Conservation (phyloP, 1,284 basidiomycete species). For the Apiotrichum mycotoxinovorans region DNA sequence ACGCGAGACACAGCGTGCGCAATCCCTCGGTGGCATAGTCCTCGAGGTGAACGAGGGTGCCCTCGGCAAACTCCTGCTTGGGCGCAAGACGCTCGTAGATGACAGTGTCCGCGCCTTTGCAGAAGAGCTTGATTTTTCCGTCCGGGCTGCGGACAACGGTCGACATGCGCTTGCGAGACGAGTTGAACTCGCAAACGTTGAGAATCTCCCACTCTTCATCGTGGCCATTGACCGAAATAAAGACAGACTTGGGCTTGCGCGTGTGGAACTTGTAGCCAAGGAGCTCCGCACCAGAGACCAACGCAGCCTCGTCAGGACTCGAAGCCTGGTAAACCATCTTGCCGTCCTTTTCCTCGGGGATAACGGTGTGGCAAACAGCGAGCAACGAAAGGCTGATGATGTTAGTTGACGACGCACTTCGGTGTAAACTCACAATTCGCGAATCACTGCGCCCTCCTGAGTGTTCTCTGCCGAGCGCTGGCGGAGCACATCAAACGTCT, state of each 20-base stretch:
- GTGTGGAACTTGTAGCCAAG: constrained; percentile 93
- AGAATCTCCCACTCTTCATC: constrained; percentile 82
- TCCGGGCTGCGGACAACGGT: constrained; percentile 83
- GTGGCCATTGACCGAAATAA: constrained; percentile 72
- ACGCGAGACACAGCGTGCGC: constrained; percentile 93
- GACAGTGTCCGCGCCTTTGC: constrained; percentile 97
- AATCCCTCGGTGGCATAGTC: constrained; percentile 96
- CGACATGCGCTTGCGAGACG: constrained; percentile 96
- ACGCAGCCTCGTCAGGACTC: constrained; percentile 95
- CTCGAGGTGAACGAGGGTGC: constrained; percentile 87
- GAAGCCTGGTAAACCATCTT: constrained; percentile 92
- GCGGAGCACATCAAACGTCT: constrained; percentile 47
- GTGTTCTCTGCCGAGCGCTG: constrained; percentile 54
- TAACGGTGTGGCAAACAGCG: constrained; percentile 97
- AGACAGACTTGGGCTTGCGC: constrained; percentile 92
- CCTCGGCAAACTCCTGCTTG: constrained; percentile 79
- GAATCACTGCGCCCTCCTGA: constrained; percentile 64
- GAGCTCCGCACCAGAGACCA: constrained; percentile 89
- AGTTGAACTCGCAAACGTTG: constrained; percentile 99
- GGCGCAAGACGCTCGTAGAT: constrained; percentile 78
- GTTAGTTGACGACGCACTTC: background rate
- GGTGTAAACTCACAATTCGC: constrained; percentile 71
- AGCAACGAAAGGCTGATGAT: constrained; percentile 64
- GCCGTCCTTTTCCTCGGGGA: constrained; percentile 80
- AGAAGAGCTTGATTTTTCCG: constrained; percentile 90